Conservation (phyloP, 257 asterid species). For the Fraxinus cuspidata region DNA sequence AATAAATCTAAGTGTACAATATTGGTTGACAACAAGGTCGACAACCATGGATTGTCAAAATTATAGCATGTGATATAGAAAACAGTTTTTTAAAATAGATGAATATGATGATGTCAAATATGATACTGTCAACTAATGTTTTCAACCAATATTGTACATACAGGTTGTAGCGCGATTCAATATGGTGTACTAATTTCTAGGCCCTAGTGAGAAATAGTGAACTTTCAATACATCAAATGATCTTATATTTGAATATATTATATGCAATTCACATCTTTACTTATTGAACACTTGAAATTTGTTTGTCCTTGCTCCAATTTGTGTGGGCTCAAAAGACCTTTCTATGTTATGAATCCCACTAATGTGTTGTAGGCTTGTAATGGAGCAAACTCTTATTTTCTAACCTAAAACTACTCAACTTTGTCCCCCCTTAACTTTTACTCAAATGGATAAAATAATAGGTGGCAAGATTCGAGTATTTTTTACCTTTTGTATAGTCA, state of each 20-base stretch:
- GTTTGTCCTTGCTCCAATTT: slow-evolving; percentile 1
- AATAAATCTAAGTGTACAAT: no score
- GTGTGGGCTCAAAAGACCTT: not conserved
- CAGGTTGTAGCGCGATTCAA: no score
- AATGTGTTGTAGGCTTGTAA: slow-evolving; percentile 37
- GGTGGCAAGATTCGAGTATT: not conserved
- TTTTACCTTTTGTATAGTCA: not conserved
- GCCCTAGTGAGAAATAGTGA: not conserved
- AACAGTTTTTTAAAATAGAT: no score
- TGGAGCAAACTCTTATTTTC: slow-evolving; percentile 35
- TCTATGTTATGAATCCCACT: slow-evolving; percentile 6
- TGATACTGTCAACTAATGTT: no score
- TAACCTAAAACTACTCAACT: slow-evolving; percentile 18
- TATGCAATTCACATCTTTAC: not conserved
- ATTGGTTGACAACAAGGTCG: no score
- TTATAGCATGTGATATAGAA: no score
- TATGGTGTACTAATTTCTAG: not conserved
- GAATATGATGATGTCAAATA: no score
- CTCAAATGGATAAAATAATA: slow-evolving; percentile 21
- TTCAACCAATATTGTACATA: no score
- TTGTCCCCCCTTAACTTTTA: slow-evolving; percentile 19
- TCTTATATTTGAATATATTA: no score
- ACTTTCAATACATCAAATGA: not conserved
- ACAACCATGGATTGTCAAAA: no score
- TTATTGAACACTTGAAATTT: not conserved